Evolutionary conservation across 495 filamentous ascomycete genomes (phyloP), one percentile per base, ranked within the genome.

Genomic region (Aspergillus homomorphus): DNA sequence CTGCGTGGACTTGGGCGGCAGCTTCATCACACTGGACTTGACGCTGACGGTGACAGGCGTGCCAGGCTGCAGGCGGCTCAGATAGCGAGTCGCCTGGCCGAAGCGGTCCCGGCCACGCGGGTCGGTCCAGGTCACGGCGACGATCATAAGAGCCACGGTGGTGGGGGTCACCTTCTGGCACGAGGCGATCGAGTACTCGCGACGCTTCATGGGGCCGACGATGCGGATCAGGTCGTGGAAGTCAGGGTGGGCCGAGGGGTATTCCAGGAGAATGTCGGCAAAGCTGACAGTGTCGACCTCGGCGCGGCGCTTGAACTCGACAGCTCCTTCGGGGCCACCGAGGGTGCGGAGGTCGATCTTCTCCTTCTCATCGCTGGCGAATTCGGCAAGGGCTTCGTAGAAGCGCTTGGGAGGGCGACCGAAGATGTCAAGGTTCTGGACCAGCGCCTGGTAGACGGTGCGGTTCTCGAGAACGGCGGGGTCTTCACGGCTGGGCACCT

Each of bases 11-110:
- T 85, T 86, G 45, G 85, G 78, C 15, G 94, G 95, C 23, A 98
- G 80, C 75, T 98, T 98, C 94, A 96, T 92, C 61, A 98, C 94
- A 50, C 91, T 96, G 10, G 95, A 91, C 76, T 98, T 98, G 74
- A 98, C 89, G 48, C 89, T 93, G 49, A 89, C 95, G 9, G 91
- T 96, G 58, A 98, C 81, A 14, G 88, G 77, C 12, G 88, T 78
- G 46, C 95, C 94, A 38, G 87, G 74, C 14, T 78, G 78, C 24
- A 98, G 84, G 43, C 77, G 66, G 72, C 86, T 87, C 51, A 98
- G 85, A 77, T 92, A 97, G 45, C 87, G 85, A 14, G 94, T 96
- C 9, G 95, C 91, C 72, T 93, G 91, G 54, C 94, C 94, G 70
- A 92, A 91, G 64, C 94, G 89, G 54, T 92, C 88, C 62, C 93